phyloP scores from a whole-genome alignment of 805 yeast genomes.

The Pichia phayaonensis region DNA sequence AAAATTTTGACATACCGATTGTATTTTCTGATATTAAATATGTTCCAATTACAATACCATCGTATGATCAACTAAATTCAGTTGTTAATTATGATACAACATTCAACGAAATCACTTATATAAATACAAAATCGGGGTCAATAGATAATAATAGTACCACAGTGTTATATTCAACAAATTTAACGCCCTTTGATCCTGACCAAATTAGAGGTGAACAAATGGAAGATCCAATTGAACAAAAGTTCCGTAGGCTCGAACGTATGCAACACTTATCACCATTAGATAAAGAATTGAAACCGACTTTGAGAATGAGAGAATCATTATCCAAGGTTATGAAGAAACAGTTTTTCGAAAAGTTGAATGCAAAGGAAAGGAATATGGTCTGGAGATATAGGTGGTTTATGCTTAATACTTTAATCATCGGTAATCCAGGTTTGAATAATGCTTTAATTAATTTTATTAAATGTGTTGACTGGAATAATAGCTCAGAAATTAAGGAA shows the following conservation, averaged over 20 bases:
- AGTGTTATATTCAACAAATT: constrained; percentile 4
- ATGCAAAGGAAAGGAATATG: constrained; percentile 76
- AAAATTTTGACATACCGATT: constrained; percentile 64
- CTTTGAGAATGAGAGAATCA: constrained; percentile 72
- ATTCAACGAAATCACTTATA: constrained; percentile 20
- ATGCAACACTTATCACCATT: constrained; percentile 67
- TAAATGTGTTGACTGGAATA: constrained; percentile 84
- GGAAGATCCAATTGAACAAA: constrained; percentile 81
- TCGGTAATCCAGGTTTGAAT: constrained; percentile 29
- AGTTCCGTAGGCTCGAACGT: constrained; percentile 78
- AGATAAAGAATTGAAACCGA: constrained; percentile 84
- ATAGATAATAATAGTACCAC: background rate
- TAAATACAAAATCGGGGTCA: constrained; percentile 14
- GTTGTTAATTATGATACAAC: constrained; percentile 15
- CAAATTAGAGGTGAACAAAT: constrained; percentile 33
- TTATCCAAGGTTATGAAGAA: constrained; percentile 59
- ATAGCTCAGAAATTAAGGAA: constrained; percentile 70
- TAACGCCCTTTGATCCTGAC: constrained; percentile 60
- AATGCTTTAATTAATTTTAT: constrained; percentile 52
- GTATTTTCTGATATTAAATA: constrained; percentile 56
- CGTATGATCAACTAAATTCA: constrained; percentile 16
- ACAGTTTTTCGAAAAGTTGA: constrained; percentile 77
- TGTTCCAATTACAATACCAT: constrained; percentile 24
- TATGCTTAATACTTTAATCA: constrained; percentile 45
- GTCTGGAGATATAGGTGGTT: constrained; percentile 90